Conservation (phyloP, 2,329 filamentous ascomycete genomes). For the Trichoderma breve region DNA sequence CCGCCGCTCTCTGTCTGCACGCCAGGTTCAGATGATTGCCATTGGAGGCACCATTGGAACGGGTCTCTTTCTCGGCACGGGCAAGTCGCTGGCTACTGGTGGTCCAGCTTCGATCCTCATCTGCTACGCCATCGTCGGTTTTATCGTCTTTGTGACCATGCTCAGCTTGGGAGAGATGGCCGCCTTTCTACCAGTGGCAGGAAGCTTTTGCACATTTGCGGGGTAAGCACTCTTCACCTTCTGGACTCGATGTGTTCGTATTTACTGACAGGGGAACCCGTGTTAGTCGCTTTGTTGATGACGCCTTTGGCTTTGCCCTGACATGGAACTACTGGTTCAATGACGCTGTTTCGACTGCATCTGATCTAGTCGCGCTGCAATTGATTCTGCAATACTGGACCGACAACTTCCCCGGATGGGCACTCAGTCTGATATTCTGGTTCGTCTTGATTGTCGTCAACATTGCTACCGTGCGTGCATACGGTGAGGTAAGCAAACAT, state of each 20-base stretch:
- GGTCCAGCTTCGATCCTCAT: constrained; percentile 60
- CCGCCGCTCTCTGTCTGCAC: constrained; percentile 53
- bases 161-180: constrained; percentile 60
- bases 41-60: constrained; percentile 60
- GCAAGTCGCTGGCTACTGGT: constrained; percentile 57
- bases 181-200: constrained; percentile 50
- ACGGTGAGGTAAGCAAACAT: constrained; percentile 33
- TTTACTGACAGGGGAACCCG: constrained; percentile 2
- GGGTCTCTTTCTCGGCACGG: constrained; percentile 61
- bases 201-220: constrained; percentile 53
- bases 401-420: constrained; percentile 62
- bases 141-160: constrained; percentile 59
- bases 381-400: constrained; percentile 61
- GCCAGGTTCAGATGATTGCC: constrained; percentile 69
- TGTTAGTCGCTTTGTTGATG: constrained; percentile 48
- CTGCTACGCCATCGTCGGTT: constrained; percentile 55
- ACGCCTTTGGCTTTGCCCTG: constrained; percentile 53
- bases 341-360: constrained; percentile 53
- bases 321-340: constrained; percentile 67
- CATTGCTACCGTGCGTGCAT: constrained; percentile 35
- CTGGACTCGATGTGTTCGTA: not conserved
- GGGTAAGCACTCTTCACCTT: constrained; percentile 33
- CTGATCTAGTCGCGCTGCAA: constrained; percentile 55
- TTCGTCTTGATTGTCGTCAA: constrained; percentile 48
- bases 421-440: constrained; percentile 61